phyloP scores from a whole-genome alignment of 2,329 filamentous ascomycete genomes.

The Scedosporium dehoogii region DNA sequence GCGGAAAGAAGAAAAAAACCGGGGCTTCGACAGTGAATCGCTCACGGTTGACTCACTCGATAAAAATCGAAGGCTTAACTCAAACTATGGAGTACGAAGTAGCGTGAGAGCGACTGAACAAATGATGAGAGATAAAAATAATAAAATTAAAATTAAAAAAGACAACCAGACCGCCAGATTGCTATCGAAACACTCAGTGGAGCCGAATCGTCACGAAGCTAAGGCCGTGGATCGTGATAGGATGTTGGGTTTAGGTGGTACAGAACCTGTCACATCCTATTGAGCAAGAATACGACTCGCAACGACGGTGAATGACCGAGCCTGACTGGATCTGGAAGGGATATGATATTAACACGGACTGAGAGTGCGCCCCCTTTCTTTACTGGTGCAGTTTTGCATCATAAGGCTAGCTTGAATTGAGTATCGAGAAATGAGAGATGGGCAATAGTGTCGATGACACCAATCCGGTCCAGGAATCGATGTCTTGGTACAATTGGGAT shows the following conservation, averaged over 20 bases:
- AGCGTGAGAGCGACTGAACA: background rate
- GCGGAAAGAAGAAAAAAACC: no score
- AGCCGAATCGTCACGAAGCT: background rate
- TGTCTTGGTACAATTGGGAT: no score
- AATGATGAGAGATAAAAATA: background rate
- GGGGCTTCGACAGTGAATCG: no score
- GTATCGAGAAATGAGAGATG: no score
- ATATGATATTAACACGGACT: constrained; percentile 1
- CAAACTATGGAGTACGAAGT: background rate
- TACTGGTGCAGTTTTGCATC: background rate
- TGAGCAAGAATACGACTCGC: background rate
- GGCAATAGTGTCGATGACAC: no score
- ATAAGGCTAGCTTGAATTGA: no score
- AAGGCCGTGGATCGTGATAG: background rate
- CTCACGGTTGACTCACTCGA: no score
- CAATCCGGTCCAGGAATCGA: no score
- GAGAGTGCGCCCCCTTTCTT: background rate
- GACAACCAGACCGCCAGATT: background rate
- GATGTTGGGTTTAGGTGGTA: background rate
- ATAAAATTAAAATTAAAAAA: background rate
- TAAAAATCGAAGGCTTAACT: no score
- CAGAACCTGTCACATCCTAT: background rate
- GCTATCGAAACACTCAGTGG: background rate
- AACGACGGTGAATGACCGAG: background rate
- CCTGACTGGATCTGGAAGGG: background rate